Evolutionary conservation across 345 rosid species (phyloP).

Genomic region (Murraya koenigii): DNA sequence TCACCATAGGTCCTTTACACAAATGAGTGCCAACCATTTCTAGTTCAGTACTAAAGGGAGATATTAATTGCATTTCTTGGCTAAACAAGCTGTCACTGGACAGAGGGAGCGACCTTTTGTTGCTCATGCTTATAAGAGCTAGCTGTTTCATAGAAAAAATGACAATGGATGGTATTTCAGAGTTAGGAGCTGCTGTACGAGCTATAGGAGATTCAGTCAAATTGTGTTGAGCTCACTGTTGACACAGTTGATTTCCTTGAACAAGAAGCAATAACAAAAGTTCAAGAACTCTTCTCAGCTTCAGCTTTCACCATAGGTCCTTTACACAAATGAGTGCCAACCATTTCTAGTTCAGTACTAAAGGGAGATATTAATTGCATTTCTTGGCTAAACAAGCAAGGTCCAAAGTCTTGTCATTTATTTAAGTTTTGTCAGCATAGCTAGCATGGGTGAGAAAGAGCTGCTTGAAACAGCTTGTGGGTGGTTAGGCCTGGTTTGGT

Average conservation of each 20-base stretch:
- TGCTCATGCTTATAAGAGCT: conserved; percentile 20
- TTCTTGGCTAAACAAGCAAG: conserved; percentile 30
- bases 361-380: conserved; percentile 25
- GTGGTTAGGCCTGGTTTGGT: conserved; percentile 26
- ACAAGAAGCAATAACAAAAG: background rate
- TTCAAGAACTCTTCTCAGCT: conserved; percentile 5
- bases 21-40: conserved; percentile 18
- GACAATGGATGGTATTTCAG: background rate
- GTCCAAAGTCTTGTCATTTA: conserved; percentile 20
- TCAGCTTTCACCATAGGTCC: conserved; percentile 22
- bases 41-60: conserved; percentile 16
- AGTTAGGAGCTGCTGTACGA: background rate
- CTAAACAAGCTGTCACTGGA: conserved; percentile 18
- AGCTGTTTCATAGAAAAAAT: background rate
- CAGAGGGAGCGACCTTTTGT: conserved; percentile 2
- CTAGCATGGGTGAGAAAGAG: conserved; percentile 19
- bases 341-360: background rate
- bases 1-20: conserved; percentile 24
- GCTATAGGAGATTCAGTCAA: background rate
- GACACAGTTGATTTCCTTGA: conserved; percentile 30
- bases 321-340: conserved; percentile 24
- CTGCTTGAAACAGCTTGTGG: conserved; percentile 27
- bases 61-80: conserved; percentile 27
- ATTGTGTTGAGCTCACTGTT: conserved; percentile 20
- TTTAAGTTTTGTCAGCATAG: conserved; percentile 32